Base-by-base conservation (phyloP, 768 basidiomycete genomes). In the Pulveroboletus frians region DNA sequence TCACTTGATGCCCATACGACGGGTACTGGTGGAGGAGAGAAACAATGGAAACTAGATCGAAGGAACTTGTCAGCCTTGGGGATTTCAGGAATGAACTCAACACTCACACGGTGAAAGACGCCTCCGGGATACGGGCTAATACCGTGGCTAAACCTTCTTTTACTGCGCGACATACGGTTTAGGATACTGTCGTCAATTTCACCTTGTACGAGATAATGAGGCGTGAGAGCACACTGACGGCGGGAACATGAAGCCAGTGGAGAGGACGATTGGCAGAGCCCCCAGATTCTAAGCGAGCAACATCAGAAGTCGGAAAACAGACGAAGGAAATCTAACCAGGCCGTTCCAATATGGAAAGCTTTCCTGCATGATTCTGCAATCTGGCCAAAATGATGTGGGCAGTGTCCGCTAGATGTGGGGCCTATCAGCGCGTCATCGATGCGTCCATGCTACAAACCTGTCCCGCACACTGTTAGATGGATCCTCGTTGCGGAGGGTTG, bases 51-150 rank as follows among this genome's bases (percentile, higher is more conserved):
- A 92, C 92, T 94, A 51, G 8, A 36, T 20, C 47, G 13, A 50
- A 52, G 18, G 36, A 49, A 26, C 6, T 14, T 26, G 14, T 52
- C 50, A 48, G 21, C 2, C 6, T 18, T 34, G 20, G 9, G 46
- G 20, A 27, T 35, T n/a, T 36, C 35, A 17, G 29, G 35, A 43
- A 31, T n/a, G 40, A 11, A 30, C 31, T 31, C 34, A 10, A 10
- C 8, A 55, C 87, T 51, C 69, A 94, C 93, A 67, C 95, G 92
- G 61, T 84, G 79, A 63, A 95, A 91, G 9, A 83, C 70, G 5
- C 90, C 88, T 35, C 92, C 93, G 49, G 84, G 78, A 57, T 96
- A 97, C 27, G 93, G 93, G 63, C 93, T 81, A 20, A 90, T 71
- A n/a, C 80, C 83, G 69, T 87, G 73, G 36, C 76, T 71, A 53